Evolutionary conservation across 441 rosid genomes (phyloP).

Genomic region (Dalechampia spathulata): DNA sequence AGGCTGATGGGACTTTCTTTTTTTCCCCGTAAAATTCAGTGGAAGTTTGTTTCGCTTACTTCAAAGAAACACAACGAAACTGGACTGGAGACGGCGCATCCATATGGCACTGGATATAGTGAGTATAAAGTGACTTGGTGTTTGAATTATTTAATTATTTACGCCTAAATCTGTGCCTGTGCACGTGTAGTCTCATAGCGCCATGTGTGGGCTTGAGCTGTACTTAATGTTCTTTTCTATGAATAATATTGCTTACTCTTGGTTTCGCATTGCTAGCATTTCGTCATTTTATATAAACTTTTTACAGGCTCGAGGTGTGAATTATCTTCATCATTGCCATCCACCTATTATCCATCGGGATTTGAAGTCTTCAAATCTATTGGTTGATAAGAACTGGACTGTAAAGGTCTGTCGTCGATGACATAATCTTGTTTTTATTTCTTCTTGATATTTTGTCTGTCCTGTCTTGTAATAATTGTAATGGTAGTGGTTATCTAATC

Average conservation of each 20-base stretch:
- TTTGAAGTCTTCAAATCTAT: slow-evolving; percentile 92
- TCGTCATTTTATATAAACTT: too few species aligned
- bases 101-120: slow-evolving; percentile 88
- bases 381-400: slow-evolving; percentile 88
- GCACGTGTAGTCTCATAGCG: too few species aligned
- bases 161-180: too few species aligned
- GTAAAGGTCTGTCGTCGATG: slow-evolving; percentile 58
- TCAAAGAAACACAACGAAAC: slow-evolving; percentile 57
- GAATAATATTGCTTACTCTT: too few species aligned
- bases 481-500: slow-evolving; percentile 5
- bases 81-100: slow-evolving; percentile 83
- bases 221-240: too few species aligned
- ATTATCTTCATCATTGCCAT: slow-evolving; percentile 86
- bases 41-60: slow-evolving; percentile 90
- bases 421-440: too few species aligned
- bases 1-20: neutral
- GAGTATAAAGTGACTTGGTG: slow-evolving; percentile 38
- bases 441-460: neutral
- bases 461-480: neutral
- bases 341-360: slow-evolving; percentile 96
- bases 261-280: too few species aligned
- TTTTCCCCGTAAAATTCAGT: slow-evolving; percentile 36
- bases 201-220: too few species aligned
- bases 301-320: slow-evolving; percentile 86
- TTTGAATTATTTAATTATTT: too few species aligned